A percentile compares a stretch with the other conserved stretches of the same genome.
Evolutionary conservation across 176 grass and related monocot species (phyloP).

Genomic region (Tuctoria greenei): DNA sequence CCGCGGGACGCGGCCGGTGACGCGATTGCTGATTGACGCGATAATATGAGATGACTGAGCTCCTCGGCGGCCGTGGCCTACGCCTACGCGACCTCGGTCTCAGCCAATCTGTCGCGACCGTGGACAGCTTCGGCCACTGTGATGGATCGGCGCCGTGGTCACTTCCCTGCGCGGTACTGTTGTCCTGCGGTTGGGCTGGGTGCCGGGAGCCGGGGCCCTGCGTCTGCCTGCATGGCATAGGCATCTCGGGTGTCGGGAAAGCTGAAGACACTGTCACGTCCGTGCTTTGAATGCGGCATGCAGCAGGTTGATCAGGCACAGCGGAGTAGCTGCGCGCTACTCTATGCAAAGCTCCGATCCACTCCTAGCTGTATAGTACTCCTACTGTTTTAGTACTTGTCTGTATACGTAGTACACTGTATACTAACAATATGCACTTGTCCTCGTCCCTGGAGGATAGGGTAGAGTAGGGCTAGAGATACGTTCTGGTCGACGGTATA

Average conservation of each 20-base stretch:
- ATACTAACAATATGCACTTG: no score
- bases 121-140: neutral
- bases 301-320: neutral
- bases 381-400: no score
- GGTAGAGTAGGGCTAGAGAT: no score
- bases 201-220: neutral
- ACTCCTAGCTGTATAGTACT: no score
- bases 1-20: no score
- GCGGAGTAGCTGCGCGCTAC: no score
- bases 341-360: no score
- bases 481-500: no score
- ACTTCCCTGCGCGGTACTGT: neutral
- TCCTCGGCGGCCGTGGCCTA: neutral
- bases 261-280: neutral
- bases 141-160: neutral
- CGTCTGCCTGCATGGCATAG: neutral
- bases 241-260: slow-evolving; percentile 6
- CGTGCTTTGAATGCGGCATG: neutral
- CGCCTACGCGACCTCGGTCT: no score
- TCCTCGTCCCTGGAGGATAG: no score
- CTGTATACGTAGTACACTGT: no score
- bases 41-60: neutral
- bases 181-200: neutral
- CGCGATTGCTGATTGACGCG: neutral
- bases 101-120: neutral